Base-by-base conservation (phyloP, 148 eudicot species). In the Rhododendron williamsianum region DNA sequence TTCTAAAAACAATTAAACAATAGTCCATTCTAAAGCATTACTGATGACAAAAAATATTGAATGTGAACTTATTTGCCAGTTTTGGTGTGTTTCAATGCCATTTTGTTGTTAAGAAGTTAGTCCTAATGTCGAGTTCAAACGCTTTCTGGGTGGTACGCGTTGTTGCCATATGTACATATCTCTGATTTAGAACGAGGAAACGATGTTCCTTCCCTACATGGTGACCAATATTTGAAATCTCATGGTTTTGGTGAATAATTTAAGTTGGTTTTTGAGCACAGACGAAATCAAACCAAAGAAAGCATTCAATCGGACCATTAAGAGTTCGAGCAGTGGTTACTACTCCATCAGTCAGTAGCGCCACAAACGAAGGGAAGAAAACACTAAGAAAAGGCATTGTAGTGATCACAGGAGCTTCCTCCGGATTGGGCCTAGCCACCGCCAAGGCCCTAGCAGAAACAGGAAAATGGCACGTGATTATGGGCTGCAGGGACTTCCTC, bases 341-440 rank as follows among this genome's bases (percentile, higher is more conserved):
- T 54, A 86, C 94, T 49, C 96, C 98, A 73, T 87, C 90, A 6
- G 82, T 89, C 23, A 87, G 76, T 49, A 87, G 49, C 35, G 81
- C 93, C n/a, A 63, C 87, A 4, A 46, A 92, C 5, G 91, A 87
- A 13, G 90, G 84, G 25, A 95, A 94, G 89, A 95, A 95, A 86
- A 94, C 96, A 18, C 89, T 95, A 21, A 87, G 96, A 79, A 91
- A 95, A 82, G 98, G 98, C 85, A 91, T 84, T 76, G 99, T 91
- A n/a, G 89, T 96, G 21, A 89, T 96, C 88, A 96, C 99, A 0
- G 99, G 99, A 15, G 98, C 99, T 81, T 96, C 99, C 25, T 96
- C 99, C 0, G 99, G 99, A 4, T 83, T 96, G 35, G 99, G 99
- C 36, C 95, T 94, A 4, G 95, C 99, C 67, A 87, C 99, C 6